Evolutionary conservation across 495 filamentous ascomycete genomes (phyloP).

Genomic region (Aspergillus incahuasiensis): DNA sequence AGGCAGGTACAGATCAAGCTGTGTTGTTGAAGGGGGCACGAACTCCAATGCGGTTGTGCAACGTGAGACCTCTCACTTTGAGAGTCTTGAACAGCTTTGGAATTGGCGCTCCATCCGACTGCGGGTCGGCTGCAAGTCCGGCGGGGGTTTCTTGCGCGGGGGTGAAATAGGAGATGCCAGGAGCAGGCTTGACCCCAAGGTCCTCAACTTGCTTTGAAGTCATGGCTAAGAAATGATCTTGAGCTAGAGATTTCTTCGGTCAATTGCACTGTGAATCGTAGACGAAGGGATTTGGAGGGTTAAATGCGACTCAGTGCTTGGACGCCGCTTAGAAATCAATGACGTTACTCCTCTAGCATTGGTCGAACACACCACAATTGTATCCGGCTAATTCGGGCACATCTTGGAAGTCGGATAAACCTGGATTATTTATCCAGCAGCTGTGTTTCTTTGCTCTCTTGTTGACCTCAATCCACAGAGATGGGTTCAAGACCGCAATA

Average conservation of each 20-base stretch:
- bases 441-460: too few relatives aligned
- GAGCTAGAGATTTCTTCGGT: not conserved
- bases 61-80: constrained; percentile 50
- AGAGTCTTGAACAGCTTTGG: constrained; percentile 67
- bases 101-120: constrained; percentile 49
- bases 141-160: constrained; percentile 60
- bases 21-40: constrained; percentile 16
- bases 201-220: not conserved
- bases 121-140: constrained; percentile 61
- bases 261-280: not conserved
- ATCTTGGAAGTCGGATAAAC: too few relatives aligned
- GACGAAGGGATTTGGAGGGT: not conserved
- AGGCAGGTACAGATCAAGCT: not conserved
- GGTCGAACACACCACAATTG: too few relatives aligned
- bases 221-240: not conserved
- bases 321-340: too few relatives aligned
- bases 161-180: constrained; percentile 59
- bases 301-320: not conserved
- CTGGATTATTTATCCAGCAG: too few relatives aligned
- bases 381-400: too few relatives aligned
- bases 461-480: too few relatives aligned
- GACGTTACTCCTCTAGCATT: too few relatives aligned
- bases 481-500: too few relatives aligned
- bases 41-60: constrained; percentile 58
- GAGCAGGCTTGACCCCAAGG: constrained; percentile 8